phyloP scores from a whole-genome alignment of 352 stramenopile genomes.

The Phytophthora hybrid region DNA sequence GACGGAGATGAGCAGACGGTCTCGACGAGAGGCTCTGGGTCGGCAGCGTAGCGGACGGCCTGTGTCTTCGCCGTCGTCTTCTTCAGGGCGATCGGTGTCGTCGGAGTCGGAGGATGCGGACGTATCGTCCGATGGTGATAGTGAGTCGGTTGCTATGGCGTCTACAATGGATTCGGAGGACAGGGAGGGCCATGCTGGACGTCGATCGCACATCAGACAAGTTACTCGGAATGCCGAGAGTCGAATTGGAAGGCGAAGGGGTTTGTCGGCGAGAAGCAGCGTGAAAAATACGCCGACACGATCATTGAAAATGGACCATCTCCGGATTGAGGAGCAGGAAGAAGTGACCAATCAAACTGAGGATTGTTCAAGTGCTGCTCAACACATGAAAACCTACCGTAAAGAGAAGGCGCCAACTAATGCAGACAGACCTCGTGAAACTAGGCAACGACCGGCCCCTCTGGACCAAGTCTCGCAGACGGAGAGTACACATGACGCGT shows the following conservation, averaged over 20 bases:
- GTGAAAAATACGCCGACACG: constrained; percentile 6
- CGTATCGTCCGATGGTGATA: constrained; percentile 15
- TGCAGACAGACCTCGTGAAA: constrained; percentile 3
- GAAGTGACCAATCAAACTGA: neutral
- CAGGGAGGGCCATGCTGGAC: neutral
- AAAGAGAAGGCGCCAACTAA: constrained; percentile 9
- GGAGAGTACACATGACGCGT: constrained; percentile 14
- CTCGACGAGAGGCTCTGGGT: neutral
- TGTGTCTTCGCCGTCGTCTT: neutral
- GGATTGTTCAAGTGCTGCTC: neutral
- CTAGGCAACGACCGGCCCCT: constrained; percentile 12
- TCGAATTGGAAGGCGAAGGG: neutral
- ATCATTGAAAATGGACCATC: constrained; percentile 14
- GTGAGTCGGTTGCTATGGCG: neutral
- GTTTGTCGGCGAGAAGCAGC: constrained; percentile 3
- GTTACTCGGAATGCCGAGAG: constrained; percentile 13
- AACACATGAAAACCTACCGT: neutral
- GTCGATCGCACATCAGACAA: constrained; percentile 2
- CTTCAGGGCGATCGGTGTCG: neutral
- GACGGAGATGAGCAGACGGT: constrained; percentile 5
- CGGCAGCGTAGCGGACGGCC: neutral
- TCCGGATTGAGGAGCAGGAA: constrained; percentile 16
- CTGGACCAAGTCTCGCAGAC: constrained; percentile 16
- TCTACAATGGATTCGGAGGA: constrained; percentile 8
- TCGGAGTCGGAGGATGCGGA: constrained; percentile 15